Evolutionary conservation across 2,329 filamentous ascomycete species (phyloP), one percentile per base, ranked within the genome.

Genomic region (Pezicula carpinea): DNA sequence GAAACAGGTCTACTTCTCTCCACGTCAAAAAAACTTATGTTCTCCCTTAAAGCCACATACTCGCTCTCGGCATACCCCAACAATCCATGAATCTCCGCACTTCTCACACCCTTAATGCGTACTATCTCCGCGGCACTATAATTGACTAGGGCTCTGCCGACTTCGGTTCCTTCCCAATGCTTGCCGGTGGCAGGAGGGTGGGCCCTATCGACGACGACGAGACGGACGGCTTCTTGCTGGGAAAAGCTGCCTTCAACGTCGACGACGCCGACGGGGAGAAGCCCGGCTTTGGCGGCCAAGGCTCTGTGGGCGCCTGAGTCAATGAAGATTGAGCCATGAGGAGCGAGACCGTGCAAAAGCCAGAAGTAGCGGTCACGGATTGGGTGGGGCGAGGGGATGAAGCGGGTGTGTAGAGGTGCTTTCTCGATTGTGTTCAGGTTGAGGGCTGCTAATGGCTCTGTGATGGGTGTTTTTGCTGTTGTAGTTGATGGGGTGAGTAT

Each of bases 361-460:
- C 93, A 99, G 75, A 99, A 97, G 64, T 93, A 90, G 52, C 92
- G 85, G 65, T 96, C 93, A 47, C 89, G 83, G 50, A 97, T 93
- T 1, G 92, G 91, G 21, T 87, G 82, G 0, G 79, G 73, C 8
- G 89, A 89, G 0, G 91, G 89, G 11, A 96, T 75, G 74, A 99
- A 99, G 48, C 93, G 85, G 3, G 93, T 99, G 68, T 99, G 93
- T 4, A 96, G 72, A 1, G 91, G 85, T 2, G 80, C 76, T 43
- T 69, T 68, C 39, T 66, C 61, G 22, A 58, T 29, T 43, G 26
- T 17, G 43, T 55, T 59, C 39, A 73, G 56, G 44, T 66, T 62
- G 45, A 71, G 49, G 39, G 81, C 71, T 21, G 66, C 62, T 54
- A 36, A 52, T 6, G 56, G 60, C 7, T 59, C 52, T 15, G 56